phyloP scores from a whole-genome alignment of 441 rosid species.

The Rhodomyrtus psidioides region DNA sequence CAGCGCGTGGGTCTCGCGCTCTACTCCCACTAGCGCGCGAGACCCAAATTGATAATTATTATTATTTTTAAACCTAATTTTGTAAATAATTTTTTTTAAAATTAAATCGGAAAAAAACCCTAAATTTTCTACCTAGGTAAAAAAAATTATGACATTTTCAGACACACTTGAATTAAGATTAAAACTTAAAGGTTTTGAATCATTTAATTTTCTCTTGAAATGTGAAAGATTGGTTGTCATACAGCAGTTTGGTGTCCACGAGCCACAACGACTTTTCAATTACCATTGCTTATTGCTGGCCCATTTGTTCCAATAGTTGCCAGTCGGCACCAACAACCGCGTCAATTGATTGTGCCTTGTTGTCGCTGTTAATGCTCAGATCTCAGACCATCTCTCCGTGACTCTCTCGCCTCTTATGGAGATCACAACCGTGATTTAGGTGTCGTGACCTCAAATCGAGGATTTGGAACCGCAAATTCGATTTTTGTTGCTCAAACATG shows the following conservation, averaged over 20 bases:
- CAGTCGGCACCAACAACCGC: neutral
- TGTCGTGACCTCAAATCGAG: neutral
- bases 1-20: too few relatives aligned
- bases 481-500: neutral
- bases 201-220: neutral
- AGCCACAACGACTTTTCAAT: rapidly evolving
- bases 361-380: neutral
- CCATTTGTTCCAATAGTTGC: rapidly evolving
- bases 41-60: too few relatives aligned
- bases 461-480: neutral
- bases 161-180: neutral
- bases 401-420: neutral
- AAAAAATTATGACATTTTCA: neutral
- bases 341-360: neutral
- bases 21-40: too few relatives aligned
- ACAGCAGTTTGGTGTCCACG: neutral
- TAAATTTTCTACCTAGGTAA: neutral
- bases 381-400: neutral
- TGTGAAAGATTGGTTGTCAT: neutral
- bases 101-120: too few relatives aligned
- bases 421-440: neutral
- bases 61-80: too few relatives aligned
- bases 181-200: neutral
- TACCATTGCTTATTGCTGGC: rapidly evolving
- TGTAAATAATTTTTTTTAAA: too few relatives aligned